Base-by-base conservation (phyloP, 345 rosid genomes). In the Rhodomyrtus tomentosa region DNA sequence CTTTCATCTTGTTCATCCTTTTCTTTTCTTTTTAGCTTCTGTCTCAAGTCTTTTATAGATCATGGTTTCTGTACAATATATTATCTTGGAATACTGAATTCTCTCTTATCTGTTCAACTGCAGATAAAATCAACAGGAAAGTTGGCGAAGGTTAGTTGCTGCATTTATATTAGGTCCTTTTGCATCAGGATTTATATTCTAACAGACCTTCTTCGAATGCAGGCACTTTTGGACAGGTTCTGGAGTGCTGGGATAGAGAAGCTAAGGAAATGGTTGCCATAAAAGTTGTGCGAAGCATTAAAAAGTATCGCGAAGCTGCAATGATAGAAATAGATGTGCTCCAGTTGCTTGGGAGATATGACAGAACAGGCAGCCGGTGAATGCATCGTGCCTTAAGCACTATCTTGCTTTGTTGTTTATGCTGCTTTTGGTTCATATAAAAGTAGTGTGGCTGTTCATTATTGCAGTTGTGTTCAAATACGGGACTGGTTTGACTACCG, bases 221-320 rank as follows among this genome's bases (percentile, higher is more conserved):
- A 93, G 96, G 96, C 45, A 92, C 95, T 50, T 93, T 93, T 82
- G 95, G 96, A 83, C 95, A 91, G 92, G 96, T 93, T 82, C 85
- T 93, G 89, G 95, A 93, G 88, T 93, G 96, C 80, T 93, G 93
- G 92, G 96, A 93, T 87, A 91, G 94, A 85, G 96, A 92, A 87
- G 86, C 88, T 29, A 89, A 88, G 85, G 94, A 88, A 84, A 89
- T 87, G 87, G 96, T 92, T 86, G 96, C 96, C 59, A 89, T 93
- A 86, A 92, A 92, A 89, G 92, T 93, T 85, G 94, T 93, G 81
- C 88, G 95, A 36, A 91, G 94, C 81, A 90, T 88, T 54, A 93
- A 91, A 84, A 93, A 93, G 83, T 92, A 92, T 83, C 89, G 94
- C 42, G 94, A 93, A 83, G 96, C 93, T 40, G 96, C 95, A 82